phyloP scores from a whole-genome alignment of 2,329 filamentous ascomycete species.

The Cadophora sp. region DNA sequence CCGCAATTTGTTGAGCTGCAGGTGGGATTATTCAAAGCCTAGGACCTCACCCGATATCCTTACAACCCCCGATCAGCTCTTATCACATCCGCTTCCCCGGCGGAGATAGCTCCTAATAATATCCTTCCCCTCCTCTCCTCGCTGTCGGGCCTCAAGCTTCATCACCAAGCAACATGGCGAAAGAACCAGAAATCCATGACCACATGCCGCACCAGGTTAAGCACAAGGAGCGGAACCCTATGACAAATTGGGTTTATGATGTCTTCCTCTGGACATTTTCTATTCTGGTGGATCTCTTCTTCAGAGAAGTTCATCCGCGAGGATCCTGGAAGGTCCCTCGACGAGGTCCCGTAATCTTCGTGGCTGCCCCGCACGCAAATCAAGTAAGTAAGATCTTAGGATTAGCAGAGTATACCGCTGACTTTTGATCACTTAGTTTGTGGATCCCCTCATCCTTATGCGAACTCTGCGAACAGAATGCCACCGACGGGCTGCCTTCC shows the following conservation, averaged over 20 bases:
- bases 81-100: neutral
- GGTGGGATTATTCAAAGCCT: conserved; percentile 15
- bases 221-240: conserved; percentile 67
- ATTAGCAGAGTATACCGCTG: conserved; percentile 8
- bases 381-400: conserved; percentile 64
- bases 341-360: conserved; percentile 88
- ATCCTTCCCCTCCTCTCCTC: neutral
- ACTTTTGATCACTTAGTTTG: conserved; percentile 67
- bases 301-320: conserved; percentile 94
- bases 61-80: neutral
- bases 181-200: conserved; percentile 34
- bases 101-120: conserved; percentile 8
- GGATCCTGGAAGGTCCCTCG: conserved; percentile 95
- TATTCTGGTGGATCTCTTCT: conserved; percentile 93
- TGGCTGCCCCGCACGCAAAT: conserved; percentile 96
- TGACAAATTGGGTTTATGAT: conserved; percentile 79
- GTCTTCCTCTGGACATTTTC: conserved; percentile 79
- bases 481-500: conserved; percentile 85
- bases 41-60: conserved; percentile 20
- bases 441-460: conserved; percentile 93
- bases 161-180: conserved; percentile 29
- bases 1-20: conserved; percentile 27
- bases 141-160: neutral
- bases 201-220: conserved; percentile 33
- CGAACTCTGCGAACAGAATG: conserved; percentile 85